Percentiles rank a stretch among this genome's conserved stretches.
These are phyloP conservation scores for Penicillium crystallinum DNA, from an alignment of 495 filamentous ascomycete genomes.

Conservation along the genomic window DNA sequence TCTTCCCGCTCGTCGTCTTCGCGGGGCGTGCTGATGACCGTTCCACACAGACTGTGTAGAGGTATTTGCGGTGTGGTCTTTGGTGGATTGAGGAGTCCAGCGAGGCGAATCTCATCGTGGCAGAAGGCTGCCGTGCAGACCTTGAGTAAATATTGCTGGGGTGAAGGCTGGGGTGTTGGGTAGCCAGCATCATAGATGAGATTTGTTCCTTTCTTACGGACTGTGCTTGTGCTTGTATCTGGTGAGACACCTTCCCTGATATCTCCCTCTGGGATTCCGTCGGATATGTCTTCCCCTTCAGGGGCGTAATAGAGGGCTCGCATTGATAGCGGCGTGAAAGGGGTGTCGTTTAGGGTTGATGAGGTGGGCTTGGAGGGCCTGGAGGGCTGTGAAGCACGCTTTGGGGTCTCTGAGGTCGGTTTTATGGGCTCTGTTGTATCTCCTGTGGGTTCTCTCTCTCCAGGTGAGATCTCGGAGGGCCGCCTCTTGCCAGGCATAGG, in stretches of 20 bases:
- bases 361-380: conserved; percentile 24
- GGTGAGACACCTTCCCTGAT: not conserved
- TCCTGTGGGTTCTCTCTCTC: not conserved
- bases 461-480: not conserved
- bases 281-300: conserved; percentile 4
- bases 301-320: conserved; percentile 36
- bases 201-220: conserved; percentile 17
- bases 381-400: not conserved
- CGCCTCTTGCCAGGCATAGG: not conserved
- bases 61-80: conserved; percentile 47
- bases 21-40: conserved; percentile 43
- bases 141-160: conserved; percentile 53
- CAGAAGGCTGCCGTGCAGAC: conserved; percentile 53
- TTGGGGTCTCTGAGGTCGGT: not conserved
- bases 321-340: conserved; percentile 34
- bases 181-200: conserved; percentile 33
- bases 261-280: conserved; percentile 1
- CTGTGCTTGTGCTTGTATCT: conserved; percentile 1
- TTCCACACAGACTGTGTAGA: conserved; percentile 53
- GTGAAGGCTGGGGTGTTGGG: conserved; percentile 35
- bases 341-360: conserved; percentile 31
- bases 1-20: conserved; percentile 31
- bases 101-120: conserved; percentile 48
- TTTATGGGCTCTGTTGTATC: not conserved
- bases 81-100: conserved; percentile 39